A percentile compares a stretch with the other conserved stretches of the same genome.
Evolutionary conservation across 257 asterid genomes (phyloP).

Genomic region (Avicennia marina): DNA sequence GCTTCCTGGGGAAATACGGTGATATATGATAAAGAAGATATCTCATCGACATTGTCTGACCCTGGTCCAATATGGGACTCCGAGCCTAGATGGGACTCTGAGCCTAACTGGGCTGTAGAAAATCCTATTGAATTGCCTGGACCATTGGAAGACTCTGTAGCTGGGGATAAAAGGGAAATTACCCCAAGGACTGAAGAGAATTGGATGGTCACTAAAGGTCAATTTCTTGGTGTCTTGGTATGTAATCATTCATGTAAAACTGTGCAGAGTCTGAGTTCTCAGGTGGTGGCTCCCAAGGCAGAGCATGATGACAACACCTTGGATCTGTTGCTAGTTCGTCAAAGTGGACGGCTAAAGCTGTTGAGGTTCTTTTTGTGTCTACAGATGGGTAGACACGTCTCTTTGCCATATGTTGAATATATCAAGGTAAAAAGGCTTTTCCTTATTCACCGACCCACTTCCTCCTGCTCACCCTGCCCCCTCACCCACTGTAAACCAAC

Average conservation of each 20-base stretch:
- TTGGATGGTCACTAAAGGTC: conserved; percentile 80
- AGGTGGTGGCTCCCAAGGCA: conserved; percentile 96
- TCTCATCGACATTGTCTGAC: conserved; percentile 94
- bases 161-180: conserved; percentile 33
- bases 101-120: conserved; percentile 58
- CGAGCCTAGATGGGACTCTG: conserved; percentile 96
- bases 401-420: conserved; percentile 89
- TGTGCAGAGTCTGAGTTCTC: conserved; percentile 93
- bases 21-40: conserved; percentile 81
- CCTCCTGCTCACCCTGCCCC: no score
- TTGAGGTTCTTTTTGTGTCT: conserved; percentile 75
- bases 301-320: conserved; percentile 80
- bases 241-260: conserved; percentile 96
- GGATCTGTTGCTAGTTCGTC: conserved; percentile 87
- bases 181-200: conserved; percentile 49
- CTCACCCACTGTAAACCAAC: no score
- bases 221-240: conserved; percentile 71
- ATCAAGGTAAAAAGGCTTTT: conserved; percentile 59
- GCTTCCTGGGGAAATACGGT: conserved; percentile 72
- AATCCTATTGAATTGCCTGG: conserved; percentile 74
- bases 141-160: conserved; percentile 47
- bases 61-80: conserved; percentile 99
- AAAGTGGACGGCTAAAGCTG: conserved; percentile 81
- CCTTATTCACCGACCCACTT: no score
- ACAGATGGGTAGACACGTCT: conserved; percentile 81